Conservation (phyloP, 2,329 filamentous ascomycete genomes). For the Fusarium oxysporum region DNA sequence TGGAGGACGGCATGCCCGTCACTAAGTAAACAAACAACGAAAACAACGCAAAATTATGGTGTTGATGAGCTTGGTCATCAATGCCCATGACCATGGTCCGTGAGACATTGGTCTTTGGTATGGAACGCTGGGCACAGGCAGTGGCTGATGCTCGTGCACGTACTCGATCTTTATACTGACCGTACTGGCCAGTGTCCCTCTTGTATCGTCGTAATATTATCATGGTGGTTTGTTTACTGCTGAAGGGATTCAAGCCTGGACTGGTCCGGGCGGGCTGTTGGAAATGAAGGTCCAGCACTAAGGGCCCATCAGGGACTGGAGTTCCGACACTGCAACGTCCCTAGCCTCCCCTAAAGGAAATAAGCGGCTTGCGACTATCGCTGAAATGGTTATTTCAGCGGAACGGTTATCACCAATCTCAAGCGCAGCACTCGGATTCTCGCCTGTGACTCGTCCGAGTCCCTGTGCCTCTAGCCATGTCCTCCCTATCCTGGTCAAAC, state of each 20-base stretch:
- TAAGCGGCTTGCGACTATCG: slow-evolving; percentile 38
- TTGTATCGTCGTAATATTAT: slow-evolving; percentile 8
- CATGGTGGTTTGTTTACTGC: slow-evolving; percentile 24
- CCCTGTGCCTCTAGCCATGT: slow-evolving; percentile 29
- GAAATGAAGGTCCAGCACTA: slow-evolving; percentile 42
- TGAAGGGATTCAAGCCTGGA: slow-evolving; percentile 30
- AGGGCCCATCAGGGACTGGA: slow-evolving; percentile 31
- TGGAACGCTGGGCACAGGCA: slow-evolving; percentile 34
- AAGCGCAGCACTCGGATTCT: slow-evolving; percentile 42
- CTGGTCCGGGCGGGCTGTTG: slow-evolving; percentile 26
- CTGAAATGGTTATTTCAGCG: slow-evolving; percentile 32
- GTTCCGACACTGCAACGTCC: slow-evolving; percentile 29
- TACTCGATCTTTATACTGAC: slow-evolving; percentile 27
- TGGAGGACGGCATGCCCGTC: slow-evolving; percentile 21
- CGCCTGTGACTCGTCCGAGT: slow-evolving; percentile 41
- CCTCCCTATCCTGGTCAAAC: slow-evolving; percentile 32
- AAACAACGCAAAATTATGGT: slow-evolving; percentile 18
- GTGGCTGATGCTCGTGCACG: slow-evolving; percentile 32
- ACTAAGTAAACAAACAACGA: slow-evolving; percentile 45
- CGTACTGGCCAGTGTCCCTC: slow-evolving; percentile 19
- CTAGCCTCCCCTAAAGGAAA: slow-evolving; percentile 25
- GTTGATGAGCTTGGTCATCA: slow-evolving; percentile 24
- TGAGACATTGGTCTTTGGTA: slow-evolving; percentile 39
- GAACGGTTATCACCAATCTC: slow-evolving; percentile 47
- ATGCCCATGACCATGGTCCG: slow-evolving; percentile 24